These are phyloP conservation scores for Pythium volutum DNA, from an alignment of 352 stramenopile species.

Conservation along the genomic window DNA sequence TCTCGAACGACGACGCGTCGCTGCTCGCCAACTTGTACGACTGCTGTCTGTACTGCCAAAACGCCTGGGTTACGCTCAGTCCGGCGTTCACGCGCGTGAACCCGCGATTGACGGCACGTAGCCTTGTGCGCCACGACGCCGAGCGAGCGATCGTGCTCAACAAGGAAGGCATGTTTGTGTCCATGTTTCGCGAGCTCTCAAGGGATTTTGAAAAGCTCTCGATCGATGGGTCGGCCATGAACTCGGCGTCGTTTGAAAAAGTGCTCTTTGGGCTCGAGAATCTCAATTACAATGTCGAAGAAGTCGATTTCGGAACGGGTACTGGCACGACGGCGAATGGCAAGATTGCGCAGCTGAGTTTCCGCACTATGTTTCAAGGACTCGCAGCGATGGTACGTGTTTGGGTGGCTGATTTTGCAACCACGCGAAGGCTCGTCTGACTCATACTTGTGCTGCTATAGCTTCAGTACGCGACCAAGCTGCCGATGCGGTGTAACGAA, in stretches of 20 bases:
- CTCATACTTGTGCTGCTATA: constrained; percentile 14
- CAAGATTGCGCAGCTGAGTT: constrained; percentile 57
- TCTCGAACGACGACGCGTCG: constrained; percentile 48
- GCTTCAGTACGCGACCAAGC: constrained; percentile 64
- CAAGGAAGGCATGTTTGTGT: constrained; percentile 61
- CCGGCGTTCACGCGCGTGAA: constrained; percentile 72
- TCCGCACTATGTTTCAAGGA: constrained; percentile 44
- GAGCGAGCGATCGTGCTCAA: constrained; percentile 57
- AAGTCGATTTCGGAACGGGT: constrained; percentile 55
- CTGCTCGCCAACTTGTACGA: constrained; percentile 71
- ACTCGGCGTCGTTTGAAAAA: constrained; percentile 37
- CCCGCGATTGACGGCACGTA: constrained; percentile 46
- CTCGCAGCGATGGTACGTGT: constrained; percentile 65
- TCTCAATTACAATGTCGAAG: constrained; percentile 68
- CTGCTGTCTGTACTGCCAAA: constrained; percentile 58
- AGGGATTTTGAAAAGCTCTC: constrained; percentile 66
- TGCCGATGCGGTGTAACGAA: constrained; percentile 60
- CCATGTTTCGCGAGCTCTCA: constrained; percentile 42
- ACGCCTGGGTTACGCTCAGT: constrained; percentile 55
- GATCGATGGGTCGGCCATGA: constrained; percentile 30
- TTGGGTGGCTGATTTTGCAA: no score
- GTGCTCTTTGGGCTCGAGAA: constrained; percentile 71
- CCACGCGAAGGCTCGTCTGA: no score
- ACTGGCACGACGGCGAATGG: constrained; percentile 43
- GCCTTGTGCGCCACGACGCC: constrained; percentile 45